Base-by-base conservation (phyloP, 257 asterid species). In the Ophiorrhiza pumila region DNA sequence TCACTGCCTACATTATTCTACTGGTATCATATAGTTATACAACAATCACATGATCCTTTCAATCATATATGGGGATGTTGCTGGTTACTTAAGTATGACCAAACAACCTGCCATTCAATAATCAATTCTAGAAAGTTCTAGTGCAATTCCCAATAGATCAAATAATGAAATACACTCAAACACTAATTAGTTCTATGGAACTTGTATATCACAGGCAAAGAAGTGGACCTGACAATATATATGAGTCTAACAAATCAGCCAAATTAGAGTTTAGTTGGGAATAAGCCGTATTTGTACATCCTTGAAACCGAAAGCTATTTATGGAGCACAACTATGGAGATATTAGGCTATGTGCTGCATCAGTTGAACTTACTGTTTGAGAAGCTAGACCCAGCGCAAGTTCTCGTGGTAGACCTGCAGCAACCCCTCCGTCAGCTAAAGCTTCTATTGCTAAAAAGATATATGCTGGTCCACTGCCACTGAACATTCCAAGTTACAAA, bases 381-480 rank as follows among this genome's bases (percentile, higher is more conserved):
- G 99, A 90, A 83, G 99, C 99, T 34, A 94, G 74, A 73, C 92
- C 96, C 35, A 86, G 86, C 4, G 98, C 91, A 31, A 92, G 95
- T 17, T 94, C 99, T 68, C 99, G 89, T 59, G 98, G 98, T 69
- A 94, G 83, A 68, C 98, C 97, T 50, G 99, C 96, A 57, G 97
- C 98, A 23, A 95, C 99, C 22, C 99, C 98, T 77, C 97, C 99
- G 78, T 95, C 98, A n/a, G 99, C 99, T 77, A 95, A 85, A 72
- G 98, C 99, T 85, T 95, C 98, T 73, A 95, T 92, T 27, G 98
- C 99, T 75, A 92, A 77, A 75, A 77, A 95, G 39, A 95, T 80
- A 72, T 95, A 92, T 25, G 99, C 99, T 7, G 98, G 99, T 68
- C 99, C 98, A 77, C 99, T 95, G 45, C 89, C 99, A 80, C 99